Evolutionary conservation across 257 asterid species (phyloP), one percentile per base, ranked within the genome.

Genomic region (Przewalskia tangutica): DNA sequence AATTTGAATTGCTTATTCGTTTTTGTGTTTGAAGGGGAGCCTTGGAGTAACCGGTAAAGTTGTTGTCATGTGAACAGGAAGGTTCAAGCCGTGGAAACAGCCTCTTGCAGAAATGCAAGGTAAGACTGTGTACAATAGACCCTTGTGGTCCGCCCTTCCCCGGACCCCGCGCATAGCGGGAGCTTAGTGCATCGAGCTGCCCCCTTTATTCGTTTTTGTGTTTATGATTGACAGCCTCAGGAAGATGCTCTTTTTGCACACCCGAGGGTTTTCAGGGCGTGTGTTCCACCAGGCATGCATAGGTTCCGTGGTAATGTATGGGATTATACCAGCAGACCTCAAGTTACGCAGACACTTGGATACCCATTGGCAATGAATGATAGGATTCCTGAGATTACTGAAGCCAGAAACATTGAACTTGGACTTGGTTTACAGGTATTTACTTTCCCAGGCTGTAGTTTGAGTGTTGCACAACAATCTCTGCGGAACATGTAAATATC

Each of bases 251-350:
- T 96, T 18, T 96, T 96, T 88, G 93, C 97, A 38, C 99, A 94
- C 76, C 99, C 99, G 0, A 88, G 99, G 87, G 93, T 96, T 82
- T 96, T 94, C 83, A 88, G 99, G 86, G 99, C 99, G 53, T 96
- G 99, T 73, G 99, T 96, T 83, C 99, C 99, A 82, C 99, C 99
- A 77, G 99, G 99, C 20, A 96, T 96, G 98, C 99, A 96, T 90
- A 88, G 98, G 18, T 96, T 96, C 83, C 95, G 98, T 80, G 98
- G 98, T 83, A 96, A 93, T 82, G 91, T 96, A 83, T 96, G 99
- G 99, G 98, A 94, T 84, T 96, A 91, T 82, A 98, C 92, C 34
- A 63, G 97, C 84, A 88, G 91, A 55, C 95, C 99, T 77, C 91
- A 92, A 79, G 97, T 94, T 82, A 93, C 94, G 97, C 86, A 56